A percentile compares a stretch with the other conserved stretches of the same genome.
Conservation (phyloP, 2,329 filamentous ascomycete species). For the Aureobasidium namibiae region DNA sequence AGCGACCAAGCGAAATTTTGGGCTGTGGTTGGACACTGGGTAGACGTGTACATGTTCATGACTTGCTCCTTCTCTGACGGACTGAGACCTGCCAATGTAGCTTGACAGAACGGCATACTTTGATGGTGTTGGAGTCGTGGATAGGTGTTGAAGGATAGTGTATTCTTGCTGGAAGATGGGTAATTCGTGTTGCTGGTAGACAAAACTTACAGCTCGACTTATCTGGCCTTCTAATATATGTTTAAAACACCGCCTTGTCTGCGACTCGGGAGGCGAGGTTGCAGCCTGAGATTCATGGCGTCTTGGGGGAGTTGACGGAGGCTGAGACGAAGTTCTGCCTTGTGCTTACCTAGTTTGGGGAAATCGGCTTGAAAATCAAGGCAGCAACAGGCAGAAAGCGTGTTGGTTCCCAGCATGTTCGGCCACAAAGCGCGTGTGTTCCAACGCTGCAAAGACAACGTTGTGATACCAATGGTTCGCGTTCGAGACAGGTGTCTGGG, state of each 20-base stretch:
- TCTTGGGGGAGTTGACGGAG: not conserved
- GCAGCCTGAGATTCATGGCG: not conserved
- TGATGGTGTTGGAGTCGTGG: not conserved
- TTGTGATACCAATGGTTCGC: too few species aligned
- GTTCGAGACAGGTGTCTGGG: too few species aligned
- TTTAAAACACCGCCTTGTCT: too few species aligned
- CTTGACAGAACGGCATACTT: not conserved
- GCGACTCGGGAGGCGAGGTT: not conserved
- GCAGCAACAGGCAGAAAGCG: not conserved
- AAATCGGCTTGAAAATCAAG: not conserved
- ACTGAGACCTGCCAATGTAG: not conserved
- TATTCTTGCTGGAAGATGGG: too few species aligned
- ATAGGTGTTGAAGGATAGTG: not conserved
- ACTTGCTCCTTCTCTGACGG: not conserved
- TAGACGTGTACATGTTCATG: not conserved
- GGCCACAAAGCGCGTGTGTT: not conserved
- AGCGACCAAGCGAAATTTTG: not conserved
- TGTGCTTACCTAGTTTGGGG: not conserved
- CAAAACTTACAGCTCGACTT: not conserved
- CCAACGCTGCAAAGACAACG: not conserved
- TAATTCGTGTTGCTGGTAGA: too few species aligned
- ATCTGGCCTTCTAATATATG: not conserved
- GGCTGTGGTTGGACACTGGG: not conserved
- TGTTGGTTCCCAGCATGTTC: not conserved
- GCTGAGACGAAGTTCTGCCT: not conserved